Percentiles rank a stretch among this genome's conserved stretches.
Conservation (phyloP, 2,329 filamentous ascomycete genomes). For the Corniculantispora saksenae region DNA sequence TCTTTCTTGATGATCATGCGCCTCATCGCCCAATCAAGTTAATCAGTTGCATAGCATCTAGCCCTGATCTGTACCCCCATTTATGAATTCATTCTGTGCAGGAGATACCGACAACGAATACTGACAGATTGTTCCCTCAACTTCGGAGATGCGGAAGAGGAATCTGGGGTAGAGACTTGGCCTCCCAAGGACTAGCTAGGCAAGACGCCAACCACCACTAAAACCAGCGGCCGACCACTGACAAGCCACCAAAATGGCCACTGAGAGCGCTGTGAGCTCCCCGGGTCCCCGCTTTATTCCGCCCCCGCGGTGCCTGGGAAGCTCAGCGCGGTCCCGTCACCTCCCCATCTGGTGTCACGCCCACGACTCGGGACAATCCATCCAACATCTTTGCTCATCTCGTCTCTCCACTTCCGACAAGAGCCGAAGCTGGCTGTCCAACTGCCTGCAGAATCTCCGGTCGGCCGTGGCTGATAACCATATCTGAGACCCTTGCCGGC, state of each 20-base stretch:
- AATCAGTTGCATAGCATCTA: too few species aligned
- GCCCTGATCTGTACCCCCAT: too few species aligned
- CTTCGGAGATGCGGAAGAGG: not conserved
- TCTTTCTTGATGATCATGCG: too few species aligned
- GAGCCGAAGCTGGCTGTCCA: slow-evolving; percentile 5
- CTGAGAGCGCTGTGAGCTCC: not conserved
- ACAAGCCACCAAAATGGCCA: not conserved
- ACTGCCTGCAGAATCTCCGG: slow-evolving; percentile 1
- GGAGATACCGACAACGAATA: too few species aligned
- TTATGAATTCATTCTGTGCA: too few species aligned
- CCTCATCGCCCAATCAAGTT: too few species aligned
- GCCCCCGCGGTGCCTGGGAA: not conserved
- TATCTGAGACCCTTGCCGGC: not conserved
- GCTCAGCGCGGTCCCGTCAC: not conserved
- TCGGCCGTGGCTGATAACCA: not conserved
- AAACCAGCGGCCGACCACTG: not conserved
- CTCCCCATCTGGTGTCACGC: too few species aligned
- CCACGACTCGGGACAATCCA: too few species aligned
- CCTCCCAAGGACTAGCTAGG: not conserved
- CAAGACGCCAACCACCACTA: not conserved
- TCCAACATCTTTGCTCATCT: not conserved
- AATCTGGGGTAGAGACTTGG: slow-evolving; percentile 1
- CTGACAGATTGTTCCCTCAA: not conserved
- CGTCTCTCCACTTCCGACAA: slow-evolving; percentile 5
- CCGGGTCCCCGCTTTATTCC: too few species aligned